Conservation (phyloP, 2,329 filamentous ascomycete genomes). For the Neodidymelliopsis sp. region DNA sequence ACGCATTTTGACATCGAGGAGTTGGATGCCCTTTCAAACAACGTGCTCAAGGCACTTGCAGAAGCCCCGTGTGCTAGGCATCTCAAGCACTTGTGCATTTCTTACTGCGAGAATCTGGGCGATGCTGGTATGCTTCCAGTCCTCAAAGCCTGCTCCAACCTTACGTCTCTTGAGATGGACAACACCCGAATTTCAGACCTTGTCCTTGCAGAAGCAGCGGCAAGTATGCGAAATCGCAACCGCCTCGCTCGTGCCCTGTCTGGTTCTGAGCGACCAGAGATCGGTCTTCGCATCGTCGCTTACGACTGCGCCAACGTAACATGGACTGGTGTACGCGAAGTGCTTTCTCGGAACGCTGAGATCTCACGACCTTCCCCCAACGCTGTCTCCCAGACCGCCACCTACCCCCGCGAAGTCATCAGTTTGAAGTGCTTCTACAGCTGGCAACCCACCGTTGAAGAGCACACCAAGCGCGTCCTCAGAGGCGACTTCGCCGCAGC, state of each 20-base stretch:
- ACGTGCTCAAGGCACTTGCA: slow-evolving; percentile 75
- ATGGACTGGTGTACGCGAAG: slow-evolving; percentile 88
- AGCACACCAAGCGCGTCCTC: slow-evolving; percentile 87
- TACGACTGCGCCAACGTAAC: slow-evolving; percentile 94
- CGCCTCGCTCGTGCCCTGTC: slow-evolving; percentile 50
- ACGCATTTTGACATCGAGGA: slow-evolving; percentile 93
- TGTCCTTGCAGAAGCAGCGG: slow-evolving; percentile 81
- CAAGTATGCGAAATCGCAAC: slow-evolving; percentile 74
- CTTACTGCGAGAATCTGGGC: slow-evolving; percentile 85
- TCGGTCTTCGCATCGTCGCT: slow-evolving; percentile 78
- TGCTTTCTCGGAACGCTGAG: slow-evolving; percentile 84
- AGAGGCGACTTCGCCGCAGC: slow-evolving; percentile 78
- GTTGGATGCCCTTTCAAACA: slow-evolving; percentile 77
- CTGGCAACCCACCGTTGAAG: slow-evolving; percentile 93
- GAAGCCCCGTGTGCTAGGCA: slow-evolving; percentile 74
- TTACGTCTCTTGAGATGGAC: slow-evolving; percentile 83
- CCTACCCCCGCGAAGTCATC: slow-evolving; percentile 80
- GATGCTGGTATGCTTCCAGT: slow-evolving; percentile 85
- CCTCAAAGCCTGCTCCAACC: slow-evolving; percentile 73
- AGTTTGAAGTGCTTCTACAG: slow-evolving; percentile 92
- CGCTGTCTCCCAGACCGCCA: slow-evolving; percentile 47
- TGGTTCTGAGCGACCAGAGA: slow-evolving; percentile 41
- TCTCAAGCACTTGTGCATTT: slow-evolving; percentile 83
- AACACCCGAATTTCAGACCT: slow-evolving; percentile 92
- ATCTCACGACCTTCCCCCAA: slow-evolving; percentile 60